A percentile compares a stretch with the other conserved stretches of the same genome.
These are phyloP conservation scores for Diddensiella caesifluorescens DNA, from an alignment of 805 yeast genomes.

Conservation along the genomic window DNA sequence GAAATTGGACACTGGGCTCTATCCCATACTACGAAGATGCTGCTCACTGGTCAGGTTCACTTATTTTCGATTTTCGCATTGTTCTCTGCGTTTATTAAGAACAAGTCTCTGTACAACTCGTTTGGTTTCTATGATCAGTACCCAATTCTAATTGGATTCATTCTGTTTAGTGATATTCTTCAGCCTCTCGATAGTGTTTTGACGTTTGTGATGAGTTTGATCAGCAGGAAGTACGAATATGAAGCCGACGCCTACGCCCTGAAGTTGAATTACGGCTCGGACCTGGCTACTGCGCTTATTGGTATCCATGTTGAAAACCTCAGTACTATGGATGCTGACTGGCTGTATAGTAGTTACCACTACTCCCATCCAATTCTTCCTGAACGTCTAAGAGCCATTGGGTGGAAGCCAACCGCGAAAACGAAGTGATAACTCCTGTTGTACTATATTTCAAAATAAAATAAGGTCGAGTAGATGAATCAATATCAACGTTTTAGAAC, in stretches of 20 bases:
- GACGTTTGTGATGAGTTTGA: slow-evolving; percentile 59
- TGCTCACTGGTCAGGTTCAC: slow-evolving; percentile 60
- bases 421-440: slow-evolving; percentile 6
- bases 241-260: slow-evolving; percentile 90
- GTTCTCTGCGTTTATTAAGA: slow-evolving; percentile 76
- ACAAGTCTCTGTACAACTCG: slow-evolving; percentile 67
- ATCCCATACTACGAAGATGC: slow-evolving; percentile 76
- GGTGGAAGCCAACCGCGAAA: slow-evolving; percentile 9
- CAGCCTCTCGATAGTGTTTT: slow-evolving; percentile 69
- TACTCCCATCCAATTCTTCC: slow-evolving; percentile 88
- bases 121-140: slow-evolving; percentile 66
- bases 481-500: too few species aligned
- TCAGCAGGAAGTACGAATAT: slow-evolving; percentile 84
- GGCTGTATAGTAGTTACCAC: slow-evolving; percentile 82
- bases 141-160: slow-evolving; percentile 78
- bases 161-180: slow-evolving; percentile 70
- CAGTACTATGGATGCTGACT: slow-evolving; percentile 81
- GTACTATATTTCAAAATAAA: background rate
- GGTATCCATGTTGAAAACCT: slow-evolving; percentile 75
- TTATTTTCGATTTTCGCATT: slow-evolving; percentile 59
- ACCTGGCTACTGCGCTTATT: slow-evolving; percentile 67
- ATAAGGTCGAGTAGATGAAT: too few species aligned
- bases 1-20: slow-evolving; percentile 98
- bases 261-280: slow-evolving; percentile 61
- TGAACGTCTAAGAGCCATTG: slow-evolving; percentile 80